Percentiles rank a stretch among this genome's conserved stretches.
Conservation (phyloP, 2,329 filamentous ascomycete species). For the Claviceps maximensis region DNA sequence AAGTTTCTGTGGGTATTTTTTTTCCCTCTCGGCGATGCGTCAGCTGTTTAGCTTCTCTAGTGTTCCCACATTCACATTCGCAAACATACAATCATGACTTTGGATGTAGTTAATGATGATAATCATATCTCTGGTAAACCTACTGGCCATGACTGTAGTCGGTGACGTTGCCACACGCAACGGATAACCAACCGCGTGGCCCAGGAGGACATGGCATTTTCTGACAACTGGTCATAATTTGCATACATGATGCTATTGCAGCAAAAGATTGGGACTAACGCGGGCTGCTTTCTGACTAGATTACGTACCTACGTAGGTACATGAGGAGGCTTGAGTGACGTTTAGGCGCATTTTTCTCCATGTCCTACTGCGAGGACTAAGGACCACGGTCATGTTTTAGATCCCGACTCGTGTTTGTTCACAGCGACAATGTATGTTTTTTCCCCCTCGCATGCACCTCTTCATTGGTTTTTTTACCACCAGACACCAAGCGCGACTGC, state of each 20-base stretch:
- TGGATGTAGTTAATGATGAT: slow-evolving; percentile 18
- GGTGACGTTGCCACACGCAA: slow-evolving; percentile 13
- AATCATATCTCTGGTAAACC: slow-evolving; percentile 30
- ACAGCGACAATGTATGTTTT: not conserved
- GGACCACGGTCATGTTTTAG: not conserved
- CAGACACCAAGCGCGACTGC: not conserved
- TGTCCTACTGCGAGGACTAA: not conserved
- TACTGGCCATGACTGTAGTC: slow-evolving; percentile 18
- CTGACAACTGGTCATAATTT: slow-evolving; percentile 2
- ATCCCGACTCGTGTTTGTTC: not conserved
- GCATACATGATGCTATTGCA: not conserved
- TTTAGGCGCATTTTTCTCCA: not conserved
- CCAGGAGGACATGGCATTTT: slow-evolving; percentile 14
- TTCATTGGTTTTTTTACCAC: not conserved
- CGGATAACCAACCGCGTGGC: slow-evolving; percentile 15
- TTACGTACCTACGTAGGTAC: too few species aligned
- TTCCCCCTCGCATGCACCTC: not conserved
- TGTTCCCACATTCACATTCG: not conserved
- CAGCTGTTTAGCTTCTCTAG: not conserved
- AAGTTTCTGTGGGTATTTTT: not conserved
- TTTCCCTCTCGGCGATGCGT: not conserved
- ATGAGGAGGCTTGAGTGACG: not conserved
- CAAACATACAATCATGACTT: not conserved
- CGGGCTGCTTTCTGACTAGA: not conserved
- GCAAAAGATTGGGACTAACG: not conserved